Evolutionary conservation across 2,329 filamentous ascomycete species (phyloP), one percentile per base, ranked within the genome.

Genomic region (Colletotrichum sidae): DNA sequence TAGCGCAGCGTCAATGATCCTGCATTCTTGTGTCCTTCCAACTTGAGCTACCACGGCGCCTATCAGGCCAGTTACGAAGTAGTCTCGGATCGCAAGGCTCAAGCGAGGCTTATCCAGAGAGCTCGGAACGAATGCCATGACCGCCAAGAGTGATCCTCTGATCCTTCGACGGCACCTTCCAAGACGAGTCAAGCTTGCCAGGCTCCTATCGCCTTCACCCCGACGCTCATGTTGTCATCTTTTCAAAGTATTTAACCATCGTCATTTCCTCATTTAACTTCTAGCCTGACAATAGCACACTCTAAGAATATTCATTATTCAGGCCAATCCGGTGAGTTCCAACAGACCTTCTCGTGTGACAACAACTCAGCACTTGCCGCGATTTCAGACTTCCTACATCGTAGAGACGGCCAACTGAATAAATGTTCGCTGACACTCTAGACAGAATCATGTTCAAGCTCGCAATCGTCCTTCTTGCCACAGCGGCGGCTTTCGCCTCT

Each of bases 161-260:
- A 65, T 65, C 61, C 61, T 65, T 65, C 61, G 4, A 44, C 13
- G 34, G n/a, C 56, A 65, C 61, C 61, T 60, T 60, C 61, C 61
- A 35, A 6, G 56, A 60, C 41, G 6, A 60, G 56, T 39, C 15
- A 65, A 54, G 61, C 38, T 60, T 54, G 5, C 3, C 39, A 13
- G n/a, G 15, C 25, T 45, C 4, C 12, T 13, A 15, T 47, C 13
- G n/a, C 6, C 44, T n/a, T n/a, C 5, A n/a, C 1, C 7, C 11
- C 9, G 17, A 11, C 15, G 6, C 33, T 33, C 13, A 3, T 13
- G 47, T 15, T 15, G 15, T 45, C n/a, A 45, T 8, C 42, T 45
- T n/a, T 45, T 2, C 8, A n/a, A n/a, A 45, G 42, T 45, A 45
- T 45, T n/a, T 45, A 45, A 45, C 13, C 8, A 13, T 8, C 42